These are phyloP conservation scores for Trichosanthes truncata DNA, from an alignment of 306 rosid species.

Conservation along the genomic window DNA sequence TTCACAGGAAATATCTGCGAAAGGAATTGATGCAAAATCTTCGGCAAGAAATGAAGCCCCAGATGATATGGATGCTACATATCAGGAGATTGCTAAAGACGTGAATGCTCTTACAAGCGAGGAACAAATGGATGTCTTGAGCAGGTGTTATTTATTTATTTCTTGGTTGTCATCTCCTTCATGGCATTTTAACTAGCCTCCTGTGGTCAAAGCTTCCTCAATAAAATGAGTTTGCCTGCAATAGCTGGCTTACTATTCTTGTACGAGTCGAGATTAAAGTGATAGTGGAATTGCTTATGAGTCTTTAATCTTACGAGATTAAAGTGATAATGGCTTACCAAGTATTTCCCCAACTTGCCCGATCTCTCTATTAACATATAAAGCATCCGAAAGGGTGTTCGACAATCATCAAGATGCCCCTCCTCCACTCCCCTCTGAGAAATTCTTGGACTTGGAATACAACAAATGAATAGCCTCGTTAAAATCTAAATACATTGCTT, in stretches of 20 bases:
- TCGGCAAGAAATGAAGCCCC: constrained; percentile 9
- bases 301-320: constrained; percentile 12
- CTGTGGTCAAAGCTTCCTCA: constrained; percentile 24
- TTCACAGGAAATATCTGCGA: constrained; percentile 51
- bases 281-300: constrained; percentile 12
- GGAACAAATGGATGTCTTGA: constrained; percentile 55
- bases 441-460: constrained; percentile 25
- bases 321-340: constrained; percentile 6
- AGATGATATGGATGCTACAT: constrained; percentile 26
- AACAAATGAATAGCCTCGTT: constrained; percentile 24
- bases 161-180: background rate
- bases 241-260: constrained; percentile 1
- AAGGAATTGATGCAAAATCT: constrained; percentile 20
- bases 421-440: constrained; percentile 28
- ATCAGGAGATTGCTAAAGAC: constrained; percentile 49
- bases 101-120: constrained; percentile 64
- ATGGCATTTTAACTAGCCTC: constrained; percentile 22
- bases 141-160: constrained; percentile 29
- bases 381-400: constrained; percentile 21
- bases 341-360: constrained; percentile 25
- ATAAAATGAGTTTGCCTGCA: constrained; percentile 11
- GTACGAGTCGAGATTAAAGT: constrained; percentile 10
- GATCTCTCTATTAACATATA: constrained; percentile 22
- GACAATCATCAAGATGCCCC: constrained; percentile 19
- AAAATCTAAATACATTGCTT: constrained; percentile 24